Conservation (phyloP, 139 green algal genomes). For the Haematococcus sp. region DNA sequence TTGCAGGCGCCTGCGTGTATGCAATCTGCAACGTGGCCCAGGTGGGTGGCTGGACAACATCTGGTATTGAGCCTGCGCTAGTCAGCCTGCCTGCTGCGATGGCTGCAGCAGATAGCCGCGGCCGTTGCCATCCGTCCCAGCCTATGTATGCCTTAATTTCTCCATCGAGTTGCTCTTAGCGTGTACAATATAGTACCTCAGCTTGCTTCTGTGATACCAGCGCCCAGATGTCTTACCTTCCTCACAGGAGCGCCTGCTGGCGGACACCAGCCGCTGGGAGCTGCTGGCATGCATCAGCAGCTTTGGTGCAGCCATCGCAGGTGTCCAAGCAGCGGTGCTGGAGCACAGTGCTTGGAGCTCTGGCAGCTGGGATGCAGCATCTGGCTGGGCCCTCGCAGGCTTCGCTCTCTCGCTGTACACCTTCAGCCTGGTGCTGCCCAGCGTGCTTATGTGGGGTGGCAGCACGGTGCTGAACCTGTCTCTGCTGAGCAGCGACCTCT, state of each 20-base stretch:
- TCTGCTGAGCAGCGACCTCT: slow-evolving; percentile 59
- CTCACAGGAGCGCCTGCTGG: slow-evolving; percentile 50
- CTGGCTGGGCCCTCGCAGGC: slow-evolving; percentile 27
- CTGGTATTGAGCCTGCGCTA: too few relatives aligned
- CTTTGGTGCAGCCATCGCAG: slow-evolving; percentile 48
- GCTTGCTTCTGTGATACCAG: too few relatives aligned
- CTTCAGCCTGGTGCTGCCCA: slow-evolving; percentile 66
- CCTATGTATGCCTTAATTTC: too few relatives aligned
- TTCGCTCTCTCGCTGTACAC: slow-evolving; percentile 59
- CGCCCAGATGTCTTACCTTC: too few relatives aligned
- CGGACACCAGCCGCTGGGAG: slow-evolving; percentile 29
- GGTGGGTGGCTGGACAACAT: slow-evolving; percentile 5
- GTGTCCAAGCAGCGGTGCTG: slow-evolving; percentile 30
- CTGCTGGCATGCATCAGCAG: slow-evolving; percentile 50
- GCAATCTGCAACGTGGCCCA: slow-evolving; percentile 67
- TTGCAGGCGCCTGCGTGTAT: slow-evolving; percentile 69
- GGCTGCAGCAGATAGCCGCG: too few relatives aligned
- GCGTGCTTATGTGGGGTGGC: slow-evolving; percentile 18
- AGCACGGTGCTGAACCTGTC: slow-evolving; percentile 72
- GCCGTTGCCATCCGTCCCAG: neutral
- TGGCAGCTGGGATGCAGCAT: slow-evolving; percentile 8
- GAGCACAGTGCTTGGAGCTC: slow-evolving; percentile 24
- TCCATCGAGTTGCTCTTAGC: too few relatives aligned
- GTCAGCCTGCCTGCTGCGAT: too few relatives aligned
- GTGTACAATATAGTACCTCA: too few relatives aligned